Evolutionary conservation across 345 rosid genomes (phyloP).

Genomic region (Citrus sp.): DNA sequence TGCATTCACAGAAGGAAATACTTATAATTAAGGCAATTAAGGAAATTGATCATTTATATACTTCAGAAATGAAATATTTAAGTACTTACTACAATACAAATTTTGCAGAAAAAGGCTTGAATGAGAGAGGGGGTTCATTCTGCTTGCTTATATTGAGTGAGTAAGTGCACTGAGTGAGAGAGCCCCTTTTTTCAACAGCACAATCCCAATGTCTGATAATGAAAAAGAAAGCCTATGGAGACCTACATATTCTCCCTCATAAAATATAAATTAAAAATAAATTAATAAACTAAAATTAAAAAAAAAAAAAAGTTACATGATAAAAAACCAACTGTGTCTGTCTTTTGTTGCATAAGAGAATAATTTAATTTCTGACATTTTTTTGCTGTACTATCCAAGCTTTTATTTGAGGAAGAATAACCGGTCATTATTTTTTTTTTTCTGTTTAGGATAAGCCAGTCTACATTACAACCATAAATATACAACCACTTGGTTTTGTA

Average conservation of each 20-base stretch:
- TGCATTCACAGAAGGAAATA: background rate
- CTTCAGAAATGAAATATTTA: constrained; percentile 7
- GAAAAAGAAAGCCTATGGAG: constrained; percentile 37
- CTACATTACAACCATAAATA: background rate
- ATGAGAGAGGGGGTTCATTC: background rate
- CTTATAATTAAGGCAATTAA: background rate
- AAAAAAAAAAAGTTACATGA: too few species aligned
- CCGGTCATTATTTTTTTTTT: background rate
- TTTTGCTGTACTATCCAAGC: background rate
- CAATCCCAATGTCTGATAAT: constrained; percentile 40
- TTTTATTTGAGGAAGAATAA: background rate
- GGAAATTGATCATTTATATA: background rate
- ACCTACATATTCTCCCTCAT: background rate
- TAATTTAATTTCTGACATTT: constrained; percentile 4
- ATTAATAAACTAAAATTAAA: background rate
- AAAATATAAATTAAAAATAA: background rate
- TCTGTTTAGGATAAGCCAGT: background rate
- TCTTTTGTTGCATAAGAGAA: background rate
- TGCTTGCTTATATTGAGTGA: background rate
- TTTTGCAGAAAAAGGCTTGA: background rate
- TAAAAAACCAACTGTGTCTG: background rate
- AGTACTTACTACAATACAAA: constrained; percentile 14
- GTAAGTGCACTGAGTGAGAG: constrained; percentile 18
- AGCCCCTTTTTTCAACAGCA: constrained; percentile 32
- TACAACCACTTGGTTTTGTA: too few species aligned